Percentiles rank a stretch among this genome's conserved stretches.
Conservation (phyloP, 2,329 filamentous ascomycete species). For the Phialophora tarda region DNA sequence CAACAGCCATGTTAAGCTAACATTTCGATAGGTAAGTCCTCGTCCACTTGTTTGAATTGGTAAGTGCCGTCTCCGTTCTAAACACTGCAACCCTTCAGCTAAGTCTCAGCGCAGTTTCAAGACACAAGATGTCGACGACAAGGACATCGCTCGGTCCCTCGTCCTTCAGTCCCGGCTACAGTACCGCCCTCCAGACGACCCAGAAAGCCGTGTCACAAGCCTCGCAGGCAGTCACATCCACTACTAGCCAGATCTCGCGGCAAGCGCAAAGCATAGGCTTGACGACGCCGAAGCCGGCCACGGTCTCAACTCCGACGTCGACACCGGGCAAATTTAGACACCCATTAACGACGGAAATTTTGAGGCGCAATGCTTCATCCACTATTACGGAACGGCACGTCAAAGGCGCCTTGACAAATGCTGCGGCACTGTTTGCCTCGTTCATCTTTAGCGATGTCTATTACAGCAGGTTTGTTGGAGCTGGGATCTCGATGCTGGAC, state of each 20-base stretch:
- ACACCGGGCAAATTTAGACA: conserved; percentile 84
- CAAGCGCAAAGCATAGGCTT: conserved; percentile 7
- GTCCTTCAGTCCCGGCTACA: conserved; percentile 15
- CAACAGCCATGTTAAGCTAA: conserved; percentile 15
- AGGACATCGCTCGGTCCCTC: conserved; percentile 30
- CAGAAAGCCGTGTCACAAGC: conserved; percentile 15
- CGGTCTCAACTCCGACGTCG: conserved; percentile 42
- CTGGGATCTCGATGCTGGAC: conserved; percentile 26
- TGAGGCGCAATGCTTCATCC: conserved; percentile 75
- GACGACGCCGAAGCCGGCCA: conserved; percentile 10
- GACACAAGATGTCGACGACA: conserved; percentile 29
- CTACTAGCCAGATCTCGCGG: conserved; percentile 6
- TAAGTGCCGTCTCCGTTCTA: background rate
- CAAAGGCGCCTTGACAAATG: conserved; percentile 71
- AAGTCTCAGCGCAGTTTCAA: background rate
- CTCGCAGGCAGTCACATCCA: conserved; percentile 15
- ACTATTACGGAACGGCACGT: conserved; percentile 81
- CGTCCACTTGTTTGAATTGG: background rate
- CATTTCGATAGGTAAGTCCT: conserved; percentile 12
- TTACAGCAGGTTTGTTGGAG: conserved; percentile 35
- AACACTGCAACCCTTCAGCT: background rate
- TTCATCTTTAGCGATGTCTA: conserved; percentile 48
- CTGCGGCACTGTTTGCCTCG: conserved; percentile 58
- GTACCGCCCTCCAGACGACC: conserved; percentile 20
- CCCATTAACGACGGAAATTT: conserved; percentile 85